A percentile compares a stretch with the other conserved stretches of the same genome.
Evolutionary conservation across 1,284 basidiomycete genomes (phyloP).

Genomic region (Ceratobasidium sp.): DNA sequence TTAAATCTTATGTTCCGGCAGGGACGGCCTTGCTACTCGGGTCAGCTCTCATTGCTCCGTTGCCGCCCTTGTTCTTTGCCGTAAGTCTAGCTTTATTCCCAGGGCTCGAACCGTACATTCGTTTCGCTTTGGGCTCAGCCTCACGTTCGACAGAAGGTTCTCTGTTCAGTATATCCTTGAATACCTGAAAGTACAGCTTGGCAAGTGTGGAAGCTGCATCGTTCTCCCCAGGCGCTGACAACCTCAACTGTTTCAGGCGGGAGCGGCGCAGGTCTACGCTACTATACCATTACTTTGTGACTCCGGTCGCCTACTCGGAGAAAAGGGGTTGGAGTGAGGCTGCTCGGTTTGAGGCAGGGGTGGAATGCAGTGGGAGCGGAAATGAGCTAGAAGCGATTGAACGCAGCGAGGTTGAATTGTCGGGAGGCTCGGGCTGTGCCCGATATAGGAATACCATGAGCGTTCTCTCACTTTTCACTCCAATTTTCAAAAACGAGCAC

Average conservation of each 20-base stretch:
- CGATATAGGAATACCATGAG: too few species aligned
- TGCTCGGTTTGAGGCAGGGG: too few species aligned
- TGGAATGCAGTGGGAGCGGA: too few species aligned
- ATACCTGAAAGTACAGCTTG: slow-evolving; percentile 95
- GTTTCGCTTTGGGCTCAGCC: slow-evolving; percentile 56
- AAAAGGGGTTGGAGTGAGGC: too few species aligned
- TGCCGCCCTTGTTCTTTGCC: slow-evolving; percentile 54
- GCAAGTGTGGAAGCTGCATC: slow-evolving; percentile 88
- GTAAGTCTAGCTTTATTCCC: slow-evolving; percentile 57
- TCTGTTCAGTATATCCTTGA: slow-evolving; percentile 79
- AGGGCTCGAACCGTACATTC: slow-evolving; percentile 53
- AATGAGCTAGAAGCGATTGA: too few species aligned
- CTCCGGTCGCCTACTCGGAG: too few species aligned
- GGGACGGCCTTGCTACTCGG: slow-evolving; percentile 69
- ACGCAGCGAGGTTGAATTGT: too few species aligned
- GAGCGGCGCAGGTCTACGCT: too few species aligned
- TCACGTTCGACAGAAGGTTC: slow-evolving; percentile 57
- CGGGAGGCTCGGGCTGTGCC: too few species aligned
- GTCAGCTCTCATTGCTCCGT: slow-evolving; percentile 60
- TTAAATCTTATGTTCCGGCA: slow-evolving; percentile 80
- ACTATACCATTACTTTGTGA: slow-evolving; percentile 72
- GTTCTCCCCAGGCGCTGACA: slow-evolving; percentile 81
- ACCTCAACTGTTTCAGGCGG: too few species aligned
- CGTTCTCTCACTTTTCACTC: too few species aligned
- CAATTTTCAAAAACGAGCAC: too few species aligned